Evolutionary conservation across 495 filamentous ascomycete genomes (phyloP), one percentile per base, ranked within the genome.

Genomic region (Cudoniella acicularis): DNA sequence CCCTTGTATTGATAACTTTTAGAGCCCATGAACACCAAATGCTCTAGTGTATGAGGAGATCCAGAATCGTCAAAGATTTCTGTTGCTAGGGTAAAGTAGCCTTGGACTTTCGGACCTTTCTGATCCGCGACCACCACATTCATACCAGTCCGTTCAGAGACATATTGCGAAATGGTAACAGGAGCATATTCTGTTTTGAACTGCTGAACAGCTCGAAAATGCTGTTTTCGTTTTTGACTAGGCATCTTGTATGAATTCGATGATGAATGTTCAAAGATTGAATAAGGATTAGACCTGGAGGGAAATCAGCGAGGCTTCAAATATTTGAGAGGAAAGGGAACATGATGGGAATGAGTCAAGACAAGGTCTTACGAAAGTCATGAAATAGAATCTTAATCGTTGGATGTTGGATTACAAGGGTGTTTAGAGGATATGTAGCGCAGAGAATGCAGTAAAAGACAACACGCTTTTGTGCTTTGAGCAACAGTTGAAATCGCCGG

Each of bases 61-160:
- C 94, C 94, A 6, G 93, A 96, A 68, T 98, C 91, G 72, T 98
- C 94, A 61, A 94, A 87, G 64, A 99, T 96, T 72, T 99, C 94
- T 9, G 95, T 99, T 24, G 95, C 94, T 47, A 99, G 81, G 45
- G 93, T 83, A 72, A 99, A 98, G 70, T 92, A 96, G 11, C 94
- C 95, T 59, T 91, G 85, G 52, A 98, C 83, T 70, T 96, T 99
- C 10, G 94, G 94, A 3, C 94, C 92, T 68, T 93, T 87, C 68
- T 89, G 85, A 67, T 97, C 90, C 52, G 93, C 91, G 52, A 97
- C 89, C 23, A 95, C 85, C 30, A 94, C 87, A 66, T 90, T 86
- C 92, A 99, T 93, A 52, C 94, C 95, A 27, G 92, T 98, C 54
- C 90, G 76, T 61, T 89, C 82, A n/a, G 81, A 83, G 52, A 76